Conservation (phyloP, 2,329 filamentous ascomycete species). For the Phialophora chinensis region DNA sequence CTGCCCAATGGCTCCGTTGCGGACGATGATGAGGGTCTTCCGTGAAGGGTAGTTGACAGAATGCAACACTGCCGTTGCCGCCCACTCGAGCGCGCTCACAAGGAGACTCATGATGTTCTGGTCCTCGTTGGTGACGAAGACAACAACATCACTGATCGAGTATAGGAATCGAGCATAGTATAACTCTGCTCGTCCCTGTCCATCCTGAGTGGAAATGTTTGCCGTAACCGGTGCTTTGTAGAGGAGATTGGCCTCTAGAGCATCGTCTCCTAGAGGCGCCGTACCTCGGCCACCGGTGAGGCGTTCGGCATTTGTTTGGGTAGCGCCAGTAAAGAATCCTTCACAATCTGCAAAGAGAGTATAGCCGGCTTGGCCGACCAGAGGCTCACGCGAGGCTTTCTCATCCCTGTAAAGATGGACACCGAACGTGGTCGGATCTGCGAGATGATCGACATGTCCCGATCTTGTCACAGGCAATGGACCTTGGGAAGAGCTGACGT, state of each 20-base stretch:
- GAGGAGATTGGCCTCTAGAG: constrained; percentile 8
- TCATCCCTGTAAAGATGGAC: constrained; percentile 18
- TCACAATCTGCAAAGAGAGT: constrained; percentile 19
- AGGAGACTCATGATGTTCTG: constrained; percentile 16
- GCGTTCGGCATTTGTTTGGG: constrained; percentile 16
- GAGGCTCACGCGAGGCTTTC: not conserved
- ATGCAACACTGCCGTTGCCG: constrained; percentile 12
- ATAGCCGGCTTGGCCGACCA: not conserved
- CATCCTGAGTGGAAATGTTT: constrained; percentile 3
- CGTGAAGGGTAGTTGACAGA: constrained; percentile 21
- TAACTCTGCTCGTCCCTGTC: constrained; percentile 12
- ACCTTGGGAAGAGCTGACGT: constrained; percentile 5
- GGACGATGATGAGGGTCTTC: constrained; percentile 20
- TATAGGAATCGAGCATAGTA: constrained; percentile 18
- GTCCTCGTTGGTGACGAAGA: constrained; percentile 22
- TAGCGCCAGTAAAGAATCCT: constrained; percentile 14
- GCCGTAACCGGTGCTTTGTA: constrained; percentile 14
- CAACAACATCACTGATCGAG: constrained; percentile 17
- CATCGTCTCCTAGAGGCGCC: not conserved
- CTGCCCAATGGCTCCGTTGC: constrained; percentile 12
- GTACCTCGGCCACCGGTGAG: not conserved
- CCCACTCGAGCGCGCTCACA: constrained; percentile 17
- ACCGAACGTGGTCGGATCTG: constrained; percentile 15
- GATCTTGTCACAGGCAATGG: constrained; percentile 15
- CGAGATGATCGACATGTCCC: constrained; percentile 10